Percentiles rank a stretch among this genome's conserved stretches.
Conservation (phyloP, 768 basidiomycete species). For the Pleurotus cornucopiae region DNA sequence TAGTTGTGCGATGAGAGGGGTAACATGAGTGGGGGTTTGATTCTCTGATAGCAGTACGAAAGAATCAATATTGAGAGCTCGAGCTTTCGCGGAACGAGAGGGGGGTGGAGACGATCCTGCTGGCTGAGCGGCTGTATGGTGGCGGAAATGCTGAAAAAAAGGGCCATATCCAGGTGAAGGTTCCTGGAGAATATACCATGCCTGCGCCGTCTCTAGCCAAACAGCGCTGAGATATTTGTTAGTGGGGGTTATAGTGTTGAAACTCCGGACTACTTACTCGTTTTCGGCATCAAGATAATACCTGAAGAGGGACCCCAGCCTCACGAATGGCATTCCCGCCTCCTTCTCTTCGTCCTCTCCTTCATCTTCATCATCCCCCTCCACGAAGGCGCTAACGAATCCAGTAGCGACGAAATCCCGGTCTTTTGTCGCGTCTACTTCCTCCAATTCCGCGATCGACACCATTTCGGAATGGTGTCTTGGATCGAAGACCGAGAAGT, state of each 20-base stretch:
- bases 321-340: slow-evolving; percentile 35
- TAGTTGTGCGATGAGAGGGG: slow-evolving; percentile 52
- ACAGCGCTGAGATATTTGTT: slow-evolving; percentile 40
- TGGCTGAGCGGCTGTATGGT: slow-evolving; percentile 44
- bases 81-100: slow-evolving; percentile 11
- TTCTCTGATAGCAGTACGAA: slow-evolving; percentile 51
- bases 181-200: slow-evolving; percentile 54
- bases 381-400: slow-evolving; percentile 37
- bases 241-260: no score
- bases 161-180: slow-evolving; percentile 43
- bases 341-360: slow-evolving; percentile 49
- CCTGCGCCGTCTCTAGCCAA: slow-evolving; percentile 59
- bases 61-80: slow-evolving; percentile 46
- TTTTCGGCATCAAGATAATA: slow-evolving; percentile 43
- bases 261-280: slow-evolving; percentile 37
- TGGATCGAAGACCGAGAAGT: slow-evolving; percentile 61
- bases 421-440: slow-evolving; percentile 30
- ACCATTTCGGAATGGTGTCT: slow-evolving; percentile 41
- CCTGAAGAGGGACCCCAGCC: slow-evolving; percentile 42
- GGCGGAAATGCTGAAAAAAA: slow-evolving; percentile 44
- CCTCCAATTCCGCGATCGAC: slow-evolving; percentile 42
- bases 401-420: slow-evolving; percentile 54
- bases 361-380: slow-evolving; percentile 55
- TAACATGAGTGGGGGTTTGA: slow-evolving; percentile 58
- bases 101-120: slow-evolving; percentile 26